Percentiles rank a stretch among this genome's conserved stretches.
Conservation (phyloP, 2,329 filamentous ascomycete genomes). For the Calycina herbarum region DNA sequence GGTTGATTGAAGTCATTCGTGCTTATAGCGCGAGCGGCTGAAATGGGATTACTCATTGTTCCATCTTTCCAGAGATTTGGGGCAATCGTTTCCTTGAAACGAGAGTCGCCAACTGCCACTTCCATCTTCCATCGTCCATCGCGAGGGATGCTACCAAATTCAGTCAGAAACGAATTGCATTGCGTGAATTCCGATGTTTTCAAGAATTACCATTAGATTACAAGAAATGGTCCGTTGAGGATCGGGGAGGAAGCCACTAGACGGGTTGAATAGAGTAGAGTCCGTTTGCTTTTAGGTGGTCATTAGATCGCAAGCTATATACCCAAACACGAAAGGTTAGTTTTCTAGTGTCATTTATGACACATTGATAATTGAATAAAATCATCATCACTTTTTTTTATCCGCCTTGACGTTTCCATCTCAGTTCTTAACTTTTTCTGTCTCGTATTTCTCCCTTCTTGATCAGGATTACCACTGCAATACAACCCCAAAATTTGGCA, state of each 20-base stretch:
- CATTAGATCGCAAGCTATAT: not conserved
- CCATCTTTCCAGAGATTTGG: not conserved
- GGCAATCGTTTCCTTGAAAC: not conserved
- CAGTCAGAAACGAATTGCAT: not conserved
- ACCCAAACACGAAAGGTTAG: not conserved
- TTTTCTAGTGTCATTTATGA: not conserved
- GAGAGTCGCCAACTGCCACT: not conserved
- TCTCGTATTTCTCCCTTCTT: not conserved
- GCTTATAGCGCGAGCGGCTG: conserved; percentile 29
- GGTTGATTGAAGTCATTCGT: conserved; percentile 37
- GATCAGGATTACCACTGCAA: too few species aligned
- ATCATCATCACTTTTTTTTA: not conserved
- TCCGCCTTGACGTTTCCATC: not conserved
- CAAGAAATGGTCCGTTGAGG: not conserved
- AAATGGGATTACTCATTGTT: not conserved
- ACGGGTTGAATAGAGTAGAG: not conserved
- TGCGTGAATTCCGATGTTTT: not conserved
- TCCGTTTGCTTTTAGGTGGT: not conserved
- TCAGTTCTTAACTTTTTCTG: not conserved
- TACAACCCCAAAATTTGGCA: too few species aligned
- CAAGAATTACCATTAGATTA: not conserved
- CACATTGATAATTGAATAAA: not conserved
- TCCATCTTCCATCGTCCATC: not conserved
- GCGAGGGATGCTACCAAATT: not conserved
- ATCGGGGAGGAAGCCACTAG: not conserved